phyloP scores from a whole-genome alignment of 2,329 filamentous ascomycete species.

The Hymenoscyphus fraxineus region DNA sequence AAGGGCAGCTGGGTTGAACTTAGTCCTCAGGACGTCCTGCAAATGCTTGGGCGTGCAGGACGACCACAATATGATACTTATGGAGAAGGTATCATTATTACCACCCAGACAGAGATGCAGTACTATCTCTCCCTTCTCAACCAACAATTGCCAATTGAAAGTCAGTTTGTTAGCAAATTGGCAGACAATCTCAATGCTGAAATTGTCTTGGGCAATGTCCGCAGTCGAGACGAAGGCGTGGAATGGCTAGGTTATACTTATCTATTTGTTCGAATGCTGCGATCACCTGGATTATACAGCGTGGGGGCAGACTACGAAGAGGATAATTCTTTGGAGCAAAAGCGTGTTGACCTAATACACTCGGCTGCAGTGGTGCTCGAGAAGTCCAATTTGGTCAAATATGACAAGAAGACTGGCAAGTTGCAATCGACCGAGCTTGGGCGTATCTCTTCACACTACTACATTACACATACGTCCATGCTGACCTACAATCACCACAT shows the following conservation, averaged over 20 bases:
- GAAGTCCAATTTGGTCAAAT: constrained; percentile 85
- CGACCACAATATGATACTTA: constrained; percentile 96
- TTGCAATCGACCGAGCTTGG: constrained; percentile 91
- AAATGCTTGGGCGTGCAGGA: constrained; percentile 97
- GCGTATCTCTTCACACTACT: constrained; percentile 95
- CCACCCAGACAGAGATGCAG: constrained; percentile 88
- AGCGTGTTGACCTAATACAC: constrained; percentile 94
- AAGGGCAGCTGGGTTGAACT: constrained; percentile 98
- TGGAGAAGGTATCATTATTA: constrained; percentile 98
- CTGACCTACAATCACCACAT: constrained; percentile 94
- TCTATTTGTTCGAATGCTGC: constrained; percentile 94
- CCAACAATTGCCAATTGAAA: constrained; percentile 95
- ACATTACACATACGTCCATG: constrained; percentile 96
- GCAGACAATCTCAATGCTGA: constrained; percentile 97
- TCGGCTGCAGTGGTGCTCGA: constrained; percentile 85
- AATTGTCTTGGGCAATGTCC: constrained; percentile 88
- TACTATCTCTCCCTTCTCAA: constrained; percentile 97
- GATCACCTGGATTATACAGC: constrained; percentile 90
- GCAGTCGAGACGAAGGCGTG: constrained; percentile 90
- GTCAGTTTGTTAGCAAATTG: constrained; percentile 87
- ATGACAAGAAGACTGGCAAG: constrained; percentile 88
- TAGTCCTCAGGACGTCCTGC: constrained; percentile 93
- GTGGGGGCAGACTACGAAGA: constrained; percentile 95
- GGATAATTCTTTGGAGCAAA: constrained; percentile 87
- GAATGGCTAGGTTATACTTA: constrained; percentile 99